Evolutionary conservation across 2,329 filamentous ascomycete genomes (phyloP).

Genomic region (Byssochlamys sp.): DNA sequence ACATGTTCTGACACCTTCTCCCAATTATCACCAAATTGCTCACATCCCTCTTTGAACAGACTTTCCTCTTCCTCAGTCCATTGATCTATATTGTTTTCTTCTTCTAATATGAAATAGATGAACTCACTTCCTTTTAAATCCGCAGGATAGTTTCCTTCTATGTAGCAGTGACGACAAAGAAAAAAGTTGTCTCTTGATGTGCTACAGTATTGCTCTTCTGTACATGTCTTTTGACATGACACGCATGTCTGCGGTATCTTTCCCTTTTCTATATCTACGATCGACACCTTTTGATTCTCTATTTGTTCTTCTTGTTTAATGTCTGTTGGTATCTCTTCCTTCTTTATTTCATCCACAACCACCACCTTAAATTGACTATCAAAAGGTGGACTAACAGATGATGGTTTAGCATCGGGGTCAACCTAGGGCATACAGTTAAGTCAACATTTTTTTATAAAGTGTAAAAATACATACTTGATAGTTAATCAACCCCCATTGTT

Average conservation of each 20-base stretch:
- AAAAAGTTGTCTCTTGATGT: too few relatives aligned
- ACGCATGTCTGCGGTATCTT: too few relatives aligned
- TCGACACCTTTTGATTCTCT: too few relatives aligned
- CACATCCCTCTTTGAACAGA: conserved; percentile 79
- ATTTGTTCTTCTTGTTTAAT: too few relatives aligned
- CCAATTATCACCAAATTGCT: conserved; percentile 94
- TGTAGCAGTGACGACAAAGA: too few relatives aligned
- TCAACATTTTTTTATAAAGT: conserved; percentile 14
- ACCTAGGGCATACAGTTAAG: conserved; percentile 51
- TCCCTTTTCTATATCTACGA: too few relatives aligned
- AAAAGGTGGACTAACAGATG: conserved; percentile 89
- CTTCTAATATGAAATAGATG: conserved; percentile 82
- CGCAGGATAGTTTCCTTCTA: too few relatives aligned
- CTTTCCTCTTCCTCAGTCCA: conserved; percentile 88
- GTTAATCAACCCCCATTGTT: conserved; percentile 98
- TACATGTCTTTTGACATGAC: too few relatives aligned
- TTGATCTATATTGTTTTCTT: conserved; percentile 76
- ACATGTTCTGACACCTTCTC: conserved; percentile 85
- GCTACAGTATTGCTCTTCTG: too few relatives aligned
- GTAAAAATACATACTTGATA: conserved; percentile 63
- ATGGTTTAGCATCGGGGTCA: conserved; percentile 87
- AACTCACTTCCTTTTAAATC: conserved; percentile 56
- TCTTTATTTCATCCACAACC: conserved; percentile 86
- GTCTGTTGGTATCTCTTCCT: conserved; percentile 91
- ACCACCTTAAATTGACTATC: conserved; percentile 95